These are phyloP conservation scores for Fomitopsis betulina DNA, from an alignment of 1,284 basidiomycete species.

Conservation along the genomic window DNA sequence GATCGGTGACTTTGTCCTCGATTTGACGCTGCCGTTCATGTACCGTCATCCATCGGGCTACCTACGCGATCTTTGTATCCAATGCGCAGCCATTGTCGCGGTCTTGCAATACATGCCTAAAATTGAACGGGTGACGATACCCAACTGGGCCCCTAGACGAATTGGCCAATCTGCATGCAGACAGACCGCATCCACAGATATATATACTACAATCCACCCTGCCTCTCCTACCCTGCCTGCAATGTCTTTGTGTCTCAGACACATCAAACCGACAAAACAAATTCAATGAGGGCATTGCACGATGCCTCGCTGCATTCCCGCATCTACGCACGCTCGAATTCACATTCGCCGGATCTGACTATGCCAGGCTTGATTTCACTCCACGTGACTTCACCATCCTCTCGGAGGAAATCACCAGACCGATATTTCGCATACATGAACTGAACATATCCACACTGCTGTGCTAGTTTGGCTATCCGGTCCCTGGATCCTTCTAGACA, in stretches of 20 bases:
- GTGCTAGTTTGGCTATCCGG: background rate
- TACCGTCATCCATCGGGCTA: background rate
- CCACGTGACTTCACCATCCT: background rate
- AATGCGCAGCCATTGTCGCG: background rate
- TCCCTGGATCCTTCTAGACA: background rate
- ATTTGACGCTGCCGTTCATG: background rate
- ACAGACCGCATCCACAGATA: background rate
- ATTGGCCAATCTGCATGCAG: background rate
- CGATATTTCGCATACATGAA: background rate
- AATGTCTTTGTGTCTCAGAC: background rate
- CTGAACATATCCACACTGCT: background rate
- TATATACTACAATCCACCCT: too few species aligned
- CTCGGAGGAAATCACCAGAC: background rate
- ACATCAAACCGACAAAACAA: too few species aligned
- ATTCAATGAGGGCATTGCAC: background rate
- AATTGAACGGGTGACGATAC: too few species aligned
- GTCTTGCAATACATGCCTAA: too few species aligned
- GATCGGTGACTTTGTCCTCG: background rate
- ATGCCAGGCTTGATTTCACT: too few species aligned
- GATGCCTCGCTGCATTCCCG: background rate
- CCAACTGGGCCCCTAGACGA: too few species aligned
- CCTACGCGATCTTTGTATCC: background rate
- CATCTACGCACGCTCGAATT: background rate
- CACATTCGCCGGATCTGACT: background rate
- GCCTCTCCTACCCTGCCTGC: background rate